Base-by-base conservation (phyloP, 2,329 filamentous ascomycete genomes). In the Rhynchosporium graminicola region DNA sequence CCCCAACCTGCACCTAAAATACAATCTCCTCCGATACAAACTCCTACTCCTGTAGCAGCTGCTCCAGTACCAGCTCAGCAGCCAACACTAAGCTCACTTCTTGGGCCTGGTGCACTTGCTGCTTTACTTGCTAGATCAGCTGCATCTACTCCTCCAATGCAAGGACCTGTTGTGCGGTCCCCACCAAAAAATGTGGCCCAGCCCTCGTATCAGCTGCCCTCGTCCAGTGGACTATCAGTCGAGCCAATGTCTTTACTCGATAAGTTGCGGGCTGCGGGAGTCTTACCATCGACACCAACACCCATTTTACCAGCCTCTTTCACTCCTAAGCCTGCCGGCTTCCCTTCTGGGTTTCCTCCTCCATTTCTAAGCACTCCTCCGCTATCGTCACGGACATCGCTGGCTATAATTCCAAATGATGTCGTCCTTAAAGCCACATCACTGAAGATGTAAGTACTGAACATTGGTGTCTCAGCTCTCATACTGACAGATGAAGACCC, bases 361-460 rank as follows among this genome's bases (percentile, higher is more conserved):
- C 75, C 61, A 68, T 74, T 65, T 42, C 45, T 67, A 13, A 68
- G 51, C 42, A 64, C 66, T 26, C 67, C 69, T 43, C 69, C 70
- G 10, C 62, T n/a, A 29, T 12, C 63, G 10, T 46, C 68, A 33
- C 71, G 69, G 64, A 67, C 65, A 5, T 61, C 71, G 4, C 50
- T 73, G 29, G 64, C 66, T 29, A 68, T 69, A 45, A 69, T 72
- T 31, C 70, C 71, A 1, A 80, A 79, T 67, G 80, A 83, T 65
- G 81, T 86, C 26, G 80, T 84, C 60, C 79, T 94, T 68, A 87
- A 84, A 60, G 81, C 86, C 3, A 81, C 83, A 6, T 89, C 89
- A 33, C 80, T 96, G 48, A 92, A 92, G 77, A 85, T 89, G 86
- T 91, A 81, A 78, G 86, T 78, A 51, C 61, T 38, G 20, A 20